These are phyloP conservation scores for Phytophthora sojae DNA, from an alignment of 352 stramenopile species.

Conservation along the genomic window DNA sequence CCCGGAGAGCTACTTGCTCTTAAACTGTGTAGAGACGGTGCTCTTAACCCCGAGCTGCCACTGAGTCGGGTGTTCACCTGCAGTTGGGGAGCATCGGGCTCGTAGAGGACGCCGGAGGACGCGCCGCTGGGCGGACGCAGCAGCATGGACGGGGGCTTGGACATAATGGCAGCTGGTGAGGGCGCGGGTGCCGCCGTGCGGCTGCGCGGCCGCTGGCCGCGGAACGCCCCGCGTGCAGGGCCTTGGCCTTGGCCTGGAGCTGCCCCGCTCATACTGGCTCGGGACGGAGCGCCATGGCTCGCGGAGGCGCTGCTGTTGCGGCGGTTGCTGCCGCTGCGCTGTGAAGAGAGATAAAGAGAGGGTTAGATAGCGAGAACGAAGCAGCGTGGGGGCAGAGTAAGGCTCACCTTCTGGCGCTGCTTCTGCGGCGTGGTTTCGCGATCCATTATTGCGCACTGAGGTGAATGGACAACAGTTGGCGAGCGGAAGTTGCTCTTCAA, in stretches of 20 bases:
- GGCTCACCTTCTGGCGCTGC: slow-evolving; percentile 77
- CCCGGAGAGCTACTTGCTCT: too few species aligned
- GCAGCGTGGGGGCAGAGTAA: background rate
- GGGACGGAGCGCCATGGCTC: slow-evolving; percentile 8
- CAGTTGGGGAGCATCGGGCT: slow-evolving; percentile 22
- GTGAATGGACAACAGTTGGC: too few species aligned
- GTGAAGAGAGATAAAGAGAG: slow-evolving; percentile 4
- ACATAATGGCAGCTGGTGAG: slow-evolving; percentile 26
- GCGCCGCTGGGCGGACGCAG: slow-evolving; percentile 25
- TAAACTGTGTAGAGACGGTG: too few species aligned
- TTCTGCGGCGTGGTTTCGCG: slow-evolving; percentile 77
- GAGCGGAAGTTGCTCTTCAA: background rate
- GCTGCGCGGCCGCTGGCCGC: slow-evolving; percentile 34
- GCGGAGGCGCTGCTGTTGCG: slow-evolving; percentile 21
- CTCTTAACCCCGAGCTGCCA: background rate
- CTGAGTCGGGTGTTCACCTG: slow-evolving; percentile 24
- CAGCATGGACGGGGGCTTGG: slow-evolving; percentile 56
- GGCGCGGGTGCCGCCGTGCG: slow-evolving; percentile 30
- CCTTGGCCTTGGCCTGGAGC: background rate
- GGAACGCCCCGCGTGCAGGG: slow-evolving; percentile 26
- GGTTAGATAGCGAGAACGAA: slow-evolving; percentile 1
- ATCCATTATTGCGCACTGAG: slow-evolving; percentile 49
- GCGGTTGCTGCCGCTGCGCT: slow-evolving; percentile 39
- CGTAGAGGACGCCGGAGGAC: slow-evolving; percentile 34
- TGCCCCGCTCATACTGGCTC: slow-evolving; percentile 4